Percentiles rank a stretch among this genome's conserved stretches.
Conservation (phyloP, 768 basidiomycete genomes). For the Suillus subluteus region DNA sequence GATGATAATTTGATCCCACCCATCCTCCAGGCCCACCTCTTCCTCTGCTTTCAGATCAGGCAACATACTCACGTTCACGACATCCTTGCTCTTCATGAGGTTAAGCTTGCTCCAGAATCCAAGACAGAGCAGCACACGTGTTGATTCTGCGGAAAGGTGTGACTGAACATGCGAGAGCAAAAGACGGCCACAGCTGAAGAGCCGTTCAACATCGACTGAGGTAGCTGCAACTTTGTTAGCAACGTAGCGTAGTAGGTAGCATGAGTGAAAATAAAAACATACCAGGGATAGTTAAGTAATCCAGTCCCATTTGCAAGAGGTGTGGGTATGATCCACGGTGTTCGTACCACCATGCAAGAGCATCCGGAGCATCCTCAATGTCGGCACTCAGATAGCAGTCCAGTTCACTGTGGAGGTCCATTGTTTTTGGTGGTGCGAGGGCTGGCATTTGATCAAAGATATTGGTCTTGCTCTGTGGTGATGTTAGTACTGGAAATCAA, state of each 20-base stretch:
- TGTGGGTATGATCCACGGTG: slow-evolving; percentile 26
- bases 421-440: slow-evolving; percentile 19
- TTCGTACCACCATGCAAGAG: slow-evolving; percentile 38
- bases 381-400: slow-evolving; percentile 31
- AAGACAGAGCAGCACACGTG: slow-evolving; percentile 36
- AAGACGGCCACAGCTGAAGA: slow-evolving; percentile 17
- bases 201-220: slow-evolving; percentile 15
- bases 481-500: neutral
- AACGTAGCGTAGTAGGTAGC: slow-evolving; percentile 6
- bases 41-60: slow-evolving; percentile 13
- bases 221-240: slow-evolving; percentile 21
- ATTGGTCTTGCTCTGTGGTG: slow-evolving; percentile 20
- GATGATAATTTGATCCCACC: slow-evolving; percentile 18
- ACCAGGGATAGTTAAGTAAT: slow-evolving; percentile 39
- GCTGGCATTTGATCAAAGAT: slow-evolving; percentile 36
- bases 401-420: slow-evolving; percentile 30
- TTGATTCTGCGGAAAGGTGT: slow-evolving; percentile 27
- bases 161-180: slow-evolving; percentile 27
- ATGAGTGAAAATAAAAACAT: slow-evolving; percentile 22
- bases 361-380: slow-evolving; percentile 26
- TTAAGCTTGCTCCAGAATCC: slow-evolving; percentile 35
- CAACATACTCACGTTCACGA: neutral
- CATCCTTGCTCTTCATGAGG: slow-evolving; percentile 31
- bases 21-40: slow-evolving; percentile 12
- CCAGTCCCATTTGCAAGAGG: slow-evolving; percentile 38